Evolutionary conservation across 2,329 filamentous ascomycete species (phyloP), one percentile per base, ranked within the genome.

Genomic region (Fusarium chaquense): DNA sequence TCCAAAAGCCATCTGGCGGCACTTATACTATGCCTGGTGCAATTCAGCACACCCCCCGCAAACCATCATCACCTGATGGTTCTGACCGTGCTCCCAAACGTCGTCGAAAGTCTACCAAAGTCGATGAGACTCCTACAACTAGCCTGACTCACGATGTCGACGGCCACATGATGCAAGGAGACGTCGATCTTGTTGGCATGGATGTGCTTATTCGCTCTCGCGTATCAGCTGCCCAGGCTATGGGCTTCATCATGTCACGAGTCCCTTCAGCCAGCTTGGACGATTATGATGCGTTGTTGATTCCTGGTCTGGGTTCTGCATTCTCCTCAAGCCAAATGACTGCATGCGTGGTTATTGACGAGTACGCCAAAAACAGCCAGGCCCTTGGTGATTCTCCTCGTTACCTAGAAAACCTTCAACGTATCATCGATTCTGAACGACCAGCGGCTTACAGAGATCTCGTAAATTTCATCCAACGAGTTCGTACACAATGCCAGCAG

Each of bases 131-230:
- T 11, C 82, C 87, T 2, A 82, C 87, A 2, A 81, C 86, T 6
- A 87, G 83, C n/a, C 83, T 91, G n/a, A 88, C 91, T 2, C 96
- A 99, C 79, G 97, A 99, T 78, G 93, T 99, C 20, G 96, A 99
- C 78, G 96, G 94, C 12, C 94, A 97, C 72, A 98, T 99, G 91
- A 94, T 99, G 84, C 93, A 95, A 77, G 96, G 97, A 53, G 97
- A 99, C 75, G 91, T 98, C 47, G 97, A 99, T 76, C 85, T 99
- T 43, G 94, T 99, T 28, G 94, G 96, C 33, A 88, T 92, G 74
- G 96, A 99, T 64, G 90, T 90, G 9, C 88, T 99, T 79, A 89
- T 98, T 51, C 90, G 95, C 65, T 97, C 94, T 10, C 92, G 95
- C 71, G 91, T 97, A n/a, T 92, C 89, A 62, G 93, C 94, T 15